Conservation (phyloP, 495 filamentous ascomycete species). For the Thermothielavioides terrestris region DNA sequence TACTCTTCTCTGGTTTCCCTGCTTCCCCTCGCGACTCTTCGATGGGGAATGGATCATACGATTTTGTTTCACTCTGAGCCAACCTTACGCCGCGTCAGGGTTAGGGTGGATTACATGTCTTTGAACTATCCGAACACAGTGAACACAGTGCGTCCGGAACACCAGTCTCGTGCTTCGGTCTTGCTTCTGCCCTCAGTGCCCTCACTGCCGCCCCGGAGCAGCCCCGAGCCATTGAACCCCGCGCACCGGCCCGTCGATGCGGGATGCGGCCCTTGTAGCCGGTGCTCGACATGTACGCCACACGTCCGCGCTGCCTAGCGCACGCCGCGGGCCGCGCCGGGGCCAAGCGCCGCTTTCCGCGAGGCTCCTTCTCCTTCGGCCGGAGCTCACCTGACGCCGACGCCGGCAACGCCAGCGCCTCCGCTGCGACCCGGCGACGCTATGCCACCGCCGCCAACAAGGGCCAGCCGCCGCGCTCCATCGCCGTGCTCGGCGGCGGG, state of each 20-base stretch:
- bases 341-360: background rate
- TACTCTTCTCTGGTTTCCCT: too few species aligned
- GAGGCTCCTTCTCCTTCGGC: background rate
- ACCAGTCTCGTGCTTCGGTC: too few species aligned
- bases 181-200: too few species aligned
- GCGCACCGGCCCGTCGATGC: background rate
- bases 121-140: too few species aligned
- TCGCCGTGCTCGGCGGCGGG: conserved; percentile 78
- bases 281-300: conserved; percentile 18
- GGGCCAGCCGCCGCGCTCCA: conserved; percentile 23
- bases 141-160: too few species aligned
- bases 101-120: too few species aligned
- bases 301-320: conserved; percentile 12
- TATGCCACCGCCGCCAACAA: background rate
- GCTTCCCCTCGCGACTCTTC: too few species aligned
- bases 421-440: background rate
- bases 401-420: too few species aligned
- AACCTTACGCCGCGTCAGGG: background rate
- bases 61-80: too few species aligned
- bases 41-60: too few species aligned
- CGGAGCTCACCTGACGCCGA: background rate
- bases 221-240: conserved; percentile 12
- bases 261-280: conserved; percentile 5
- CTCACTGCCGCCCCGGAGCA: background rate
- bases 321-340: background rate